These are phyloP conservation scores for Daldinia decipiens DNA, from an alignment of 495 filamentous ascomycete species.

Conservation along the genomic window DNA sequence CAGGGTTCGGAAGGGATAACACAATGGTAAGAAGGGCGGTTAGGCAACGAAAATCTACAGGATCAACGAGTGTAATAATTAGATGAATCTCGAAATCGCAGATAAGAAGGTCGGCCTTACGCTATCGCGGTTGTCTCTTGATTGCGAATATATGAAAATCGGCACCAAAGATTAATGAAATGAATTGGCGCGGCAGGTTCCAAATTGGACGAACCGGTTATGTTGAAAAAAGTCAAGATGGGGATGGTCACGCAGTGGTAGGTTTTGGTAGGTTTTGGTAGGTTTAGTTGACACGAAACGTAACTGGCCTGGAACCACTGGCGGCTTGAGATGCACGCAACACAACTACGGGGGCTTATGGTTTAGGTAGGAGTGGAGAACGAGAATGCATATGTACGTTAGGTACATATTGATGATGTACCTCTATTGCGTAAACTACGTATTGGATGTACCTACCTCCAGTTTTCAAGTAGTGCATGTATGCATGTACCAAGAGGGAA, in stretches of 20 bases:
- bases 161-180: constrained; percentile 31
- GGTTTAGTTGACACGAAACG: constrained; percentile 38
- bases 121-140: constrained; percentile 34
- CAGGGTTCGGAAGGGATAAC: constrained; percentile 18
- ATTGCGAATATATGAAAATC: constrained; percentile 23
- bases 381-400: constrained; percentile 3
- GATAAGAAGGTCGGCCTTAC: constrained; percentile 6
- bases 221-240: constrained; percentile 40
- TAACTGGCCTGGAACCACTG: constrained; percentile 21
- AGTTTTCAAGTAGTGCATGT: constrained; percentile 8
- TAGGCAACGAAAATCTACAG: constrained; percentile 26
- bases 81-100: constrained; percentile 20
- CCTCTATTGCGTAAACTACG: neutral
- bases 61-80: constrained; percentile 28
- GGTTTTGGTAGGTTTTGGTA: constrained; percentile 16
- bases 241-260: constrained; percentile 21
- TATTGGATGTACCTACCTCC: neutral
- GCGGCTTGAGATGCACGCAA: constrained; percentile 21
- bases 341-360: constrained; percentile 27
- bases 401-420: neutral
- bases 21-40: constrained; percentile 20
- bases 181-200: constrained; percentile 39
- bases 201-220: constrained; percentile 40
- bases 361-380: constrained; percentile 34
- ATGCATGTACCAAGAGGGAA: constrained; percentile 9